Conservation (phyloP, 495 filamentous ascomycete genomes). For the Amniculicola lignicola region DNA sequence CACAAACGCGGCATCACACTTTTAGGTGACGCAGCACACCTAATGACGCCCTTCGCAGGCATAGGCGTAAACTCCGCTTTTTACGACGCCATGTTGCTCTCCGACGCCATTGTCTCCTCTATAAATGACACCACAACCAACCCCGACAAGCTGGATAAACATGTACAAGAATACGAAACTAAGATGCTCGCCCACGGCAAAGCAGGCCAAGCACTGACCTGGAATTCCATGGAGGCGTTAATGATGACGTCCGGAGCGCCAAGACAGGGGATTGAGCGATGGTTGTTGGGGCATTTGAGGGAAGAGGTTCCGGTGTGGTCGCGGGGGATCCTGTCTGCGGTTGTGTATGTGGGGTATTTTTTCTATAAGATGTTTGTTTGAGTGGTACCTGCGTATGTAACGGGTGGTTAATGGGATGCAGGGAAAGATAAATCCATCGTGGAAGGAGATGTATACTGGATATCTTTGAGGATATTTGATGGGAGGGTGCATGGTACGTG, state of each 20-base stretch:
- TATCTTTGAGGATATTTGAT: too few species aligned
- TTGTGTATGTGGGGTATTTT: constrained; percentile 3
- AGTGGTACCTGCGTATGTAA: background rate
- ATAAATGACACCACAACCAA: background rate
- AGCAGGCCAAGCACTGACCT: background rate
- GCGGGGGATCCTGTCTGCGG: background rate
- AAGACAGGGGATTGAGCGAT: constrained; percentile 6
- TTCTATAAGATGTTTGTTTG: constrained; percentile 15
- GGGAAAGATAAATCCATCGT: too few species aligned
- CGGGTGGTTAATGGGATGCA: too few species aligned
- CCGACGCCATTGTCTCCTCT: constrained; percentile 44
- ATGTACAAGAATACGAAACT: constrained; percentile 4
- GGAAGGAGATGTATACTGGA: too few species aligned
- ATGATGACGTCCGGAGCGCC: constrained; percentile 7
- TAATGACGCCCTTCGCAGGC: constrained; percentile 61
- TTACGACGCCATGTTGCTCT: constrained; percentile 56
- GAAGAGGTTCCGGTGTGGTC: background rate
- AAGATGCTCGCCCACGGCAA: constrained; percentile 8
- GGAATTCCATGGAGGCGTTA: constrained; percentile 7
- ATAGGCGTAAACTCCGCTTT: constrained; percentile 60
- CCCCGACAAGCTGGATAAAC: background rate
- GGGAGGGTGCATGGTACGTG: too few species aligned
- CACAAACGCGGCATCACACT: constrained; percentile 48
- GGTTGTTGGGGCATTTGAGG: constrained; percentile 2
- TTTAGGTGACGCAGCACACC: constrained; percentile 61